Conservation (phyloP, 306 rosid genomes). For the Cyamopsis tetragonoloba region DNA sequence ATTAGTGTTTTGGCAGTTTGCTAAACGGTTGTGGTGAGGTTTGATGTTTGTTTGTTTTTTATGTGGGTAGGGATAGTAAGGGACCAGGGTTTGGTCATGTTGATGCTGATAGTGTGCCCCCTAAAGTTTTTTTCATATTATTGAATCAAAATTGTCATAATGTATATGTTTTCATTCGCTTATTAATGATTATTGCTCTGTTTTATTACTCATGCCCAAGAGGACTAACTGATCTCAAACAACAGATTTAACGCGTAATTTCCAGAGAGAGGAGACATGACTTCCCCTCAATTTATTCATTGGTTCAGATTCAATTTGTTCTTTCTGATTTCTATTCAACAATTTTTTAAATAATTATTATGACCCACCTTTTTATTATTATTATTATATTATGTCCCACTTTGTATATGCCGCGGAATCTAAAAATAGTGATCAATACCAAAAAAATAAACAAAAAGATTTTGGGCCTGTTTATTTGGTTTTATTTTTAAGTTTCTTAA, state of each 20-base stretch:
- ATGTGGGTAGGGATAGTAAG: neutral
- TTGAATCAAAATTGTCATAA: conserved; percentile 20
- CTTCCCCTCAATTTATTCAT: neutral
- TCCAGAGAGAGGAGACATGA: neutral
- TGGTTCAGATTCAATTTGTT: neutral
- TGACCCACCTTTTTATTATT: no score
- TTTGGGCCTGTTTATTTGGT: no score
- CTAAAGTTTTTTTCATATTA: neutral
- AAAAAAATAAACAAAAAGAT: no score
- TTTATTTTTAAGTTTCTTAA: no score
- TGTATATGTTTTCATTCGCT: conserved; percentile 2
- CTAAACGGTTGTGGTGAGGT: neutral
- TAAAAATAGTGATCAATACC: no score
- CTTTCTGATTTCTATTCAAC: neutral
- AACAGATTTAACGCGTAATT: neutral
- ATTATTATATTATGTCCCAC: no score
- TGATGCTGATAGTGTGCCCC: conserved; percentile 14
- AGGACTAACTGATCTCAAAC: neutral
- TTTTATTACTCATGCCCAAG: conserved; percentile 19
- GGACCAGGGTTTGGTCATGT: neutral
- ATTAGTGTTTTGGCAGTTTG: no score
- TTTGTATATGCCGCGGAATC: no score
- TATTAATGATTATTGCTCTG: conserved; percentile 11
- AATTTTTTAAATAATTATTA: no score
- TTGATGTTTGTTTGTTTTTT: neutral